Evolutionary conservation across 208 protist genomes (phyloP), one percentile per base, ranked within the genome.

Genomic region (Leishmania guyanensis): DNA sequence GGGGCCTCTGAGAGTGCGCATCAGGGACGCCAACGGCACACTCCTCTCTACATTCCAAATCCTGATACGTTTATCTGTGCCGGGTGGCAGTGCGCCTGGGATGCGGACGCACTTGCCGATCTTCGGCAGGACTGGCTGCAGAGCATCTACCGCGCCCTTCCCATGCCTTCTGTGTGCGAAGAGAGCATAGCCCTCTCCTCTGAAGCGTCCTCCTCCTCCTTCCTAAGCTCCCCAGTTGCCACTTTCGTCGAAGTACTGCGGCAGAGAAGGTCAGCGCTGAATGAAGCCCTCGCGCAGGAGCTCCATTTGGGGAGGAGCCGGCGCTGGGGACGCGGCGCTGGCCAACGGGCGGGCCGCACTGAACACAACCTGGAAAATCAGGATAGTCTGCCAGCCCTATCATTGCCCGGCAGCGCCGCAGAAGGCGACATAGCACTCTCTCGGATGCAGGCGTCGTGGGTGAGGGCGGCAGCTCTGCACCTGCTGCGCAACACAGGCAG

Each of bases 1-100:
- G 22, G 6, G 20, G 14, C n/a, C 16, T 36, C 75, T 39, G 48
- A 71, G 14, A 46, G 60, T 16, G 20, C 36, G 43, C 48, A 12
- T 10, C 43, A 62, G n/a, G 50, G 22, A 14, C 46, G 26, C n/a
- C 20, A 39, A 29, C 43, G 36, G 8, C 48, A 58, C 65, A 68
- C 60, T n/a, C 39, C 71, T 51, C 86, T 89, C 33, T 94, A 88
- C 77, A 93, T 96, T 43, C 93, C 88, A 5, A 96, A 96, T 79
- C 91, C 93, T 1, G 84, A 82, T 43, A 90, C 68, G 20, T 96
- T 94, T 66, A 82, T 85, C 4, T 96, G 93, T 69, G 84, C 83
- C 20, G 93, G 91, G 82, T 84, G 70, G 65, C 86, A 90, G 81
- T 96, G 93, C 74, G 79, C 65, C 3, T 85, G 77, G 77, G 78